Evolutionary conservation across 345 rosid species (phyloP).

Genomic region (Hibiscus syriacus): DNA sequence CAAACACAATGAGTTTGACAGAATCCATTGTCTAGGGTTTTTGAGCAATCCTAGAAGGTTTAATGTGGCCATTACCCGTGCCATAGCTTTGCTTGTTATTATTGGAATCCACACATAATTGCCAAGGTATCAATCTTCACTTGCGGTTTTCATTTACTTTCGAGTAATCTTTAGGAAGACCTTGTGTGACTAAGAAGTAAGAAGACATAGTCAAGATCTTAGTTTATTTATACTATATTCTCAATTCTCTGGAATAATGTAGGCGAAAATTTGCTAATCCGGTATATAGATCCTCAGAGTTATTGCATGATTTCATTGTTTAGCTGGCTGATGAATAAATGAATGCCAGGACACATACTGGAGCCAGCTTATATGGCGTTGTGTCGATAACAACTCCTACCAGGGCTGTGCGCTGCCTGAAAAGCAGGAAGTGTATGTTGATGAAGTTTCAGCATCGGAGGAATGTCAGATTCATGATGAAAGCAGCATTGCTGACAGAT

Average conservation of each 20-base stretch:
- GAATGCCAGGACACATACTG: slow-evolving; percentile 59
- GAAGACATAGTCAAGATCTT: background rate
- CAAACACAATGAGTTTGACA: slow-evolving; percentile 71
- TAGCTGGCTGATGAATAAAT: background rate
- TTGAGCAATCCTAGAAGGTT: slow-evolving; percentile 85
- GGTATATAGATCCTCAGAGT: too few species aligned
- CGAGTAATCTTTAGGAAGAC: background rate
- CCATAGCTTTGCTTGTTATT: slow-evolving; percentile 62
- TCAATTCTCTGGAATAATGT: too few species aligned
- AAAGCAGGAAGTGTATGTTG: slow-evolving; percentile 25
- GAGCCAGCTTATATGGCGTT: slow-evolving; percentile 67
- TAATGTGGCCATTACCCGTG: slow-evolving; percentile 84
- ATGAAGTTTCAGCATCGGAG: slow-evolving; percentile 11
- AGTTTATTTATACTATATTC: too few species aligned
- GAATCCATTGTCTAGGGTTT: slow-evolving; percentile 60
- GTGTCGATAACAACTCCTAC: slow-evolving; percentile 62
- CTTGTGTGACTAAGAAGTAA: background rate
- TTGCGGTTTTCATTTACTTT: background rate
- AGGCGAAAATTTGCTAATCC: too few species aligned
- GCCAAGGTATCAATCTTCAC: slow-evolving; percentile 42
- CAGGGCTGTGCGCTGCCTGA: slow-evolving; percentile 77
- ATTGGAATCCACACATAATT: slow-evolving; percentile 80
- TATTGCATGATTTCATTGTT: too few species aligned
- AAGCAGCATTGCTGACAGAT: slow-evolving; percentile 21
- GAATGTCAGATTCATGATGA: slow-evolving; percentile 20